Evolutionary conservation across 2,329 filamentous ascomycete genomes (phyloP).

Genomic region (Ophiostoma ulmi): DNA sequence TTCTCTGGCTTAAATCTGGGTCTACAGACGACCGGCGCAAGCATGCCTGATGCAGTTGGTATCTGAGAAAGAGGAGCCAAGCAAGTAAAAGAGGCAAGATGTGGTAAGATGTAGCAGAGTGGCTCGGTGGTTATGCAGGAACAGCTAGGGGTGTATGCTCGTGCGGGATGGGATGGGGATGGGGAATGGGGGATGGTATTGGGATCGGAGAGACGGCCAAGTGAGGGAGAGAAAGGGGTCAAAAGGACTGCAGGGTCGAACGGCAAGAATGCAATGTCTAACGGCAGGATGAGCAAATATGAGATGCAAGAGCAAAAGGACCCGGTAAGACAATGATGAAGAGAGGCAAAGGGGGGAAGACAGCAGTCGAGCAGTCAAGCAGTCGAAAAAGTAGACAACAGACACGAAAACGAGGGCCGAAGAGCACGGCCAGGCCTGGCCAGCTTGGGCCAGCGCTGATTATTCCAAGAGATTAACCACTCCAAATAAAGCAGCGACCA

Average conservation of each 20-base stretch:
- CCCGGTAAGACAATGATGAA: conserved; percentile 5
- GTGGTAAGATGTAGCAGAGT: background rate
- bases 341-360: background rate
- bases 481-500: conserved; percentile 8
- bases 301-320: background rate
- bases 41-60: conserved; percentile 11
- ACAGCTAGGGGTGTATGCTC: conserved; percentile 13
- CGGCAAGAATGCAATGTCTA: conserved; percentile 4
- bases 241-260: conserved; percentile 5
- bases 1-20: background rate
- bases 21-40: conserved; percentile 9
- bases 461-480: conserved; percentile 9
- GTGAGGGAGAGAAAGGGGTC: background rate
- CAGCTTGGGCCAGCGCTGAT: background rate
- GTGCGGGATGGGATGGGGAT: background rate
- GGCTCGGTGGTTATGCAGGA: conserved; percentile 19
- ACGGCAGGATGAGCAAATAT: conserved; percentile 3
- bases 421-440: background rate
- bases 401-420: conserved; percentile 1
- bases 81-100: background rate
- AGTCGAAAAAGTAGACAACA: background rate
- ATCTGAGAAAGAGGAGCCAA: conserved; percentile 1
- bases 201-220: background rate
- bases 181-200: background rate
- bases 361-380: background rate